Percentiles rank a stretch among this genome's conserved stretches.
These are phyloP conservation scores for Citrus sp. DNA, from an alignment of 345 rosid species.

Conservation along the genomic window DNA sequence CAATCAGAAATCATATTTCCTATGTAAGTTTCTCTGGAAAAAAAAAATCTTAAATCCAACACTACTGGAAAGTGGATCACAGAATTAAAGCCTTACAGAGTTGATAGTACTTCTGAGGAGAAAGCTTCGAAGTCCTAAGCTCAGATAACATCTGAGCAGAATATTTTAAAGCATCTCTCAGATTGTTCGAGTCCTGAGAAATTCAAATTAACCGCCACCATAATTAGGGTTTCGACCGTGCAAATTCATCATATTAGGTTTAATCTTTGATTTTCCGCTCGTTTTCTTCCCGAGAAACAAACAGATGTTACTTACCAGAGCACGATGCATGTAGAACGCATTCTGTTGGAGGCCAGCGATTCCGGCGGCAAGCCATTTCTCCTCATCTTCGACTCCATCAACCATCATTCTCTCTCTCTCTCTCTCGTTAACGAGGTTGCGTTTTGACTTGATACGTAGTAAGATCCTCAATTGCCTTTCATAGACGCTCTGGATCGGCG, in stretches of 20 bases:
- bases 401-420: constrained; percentile 57
- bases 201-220: not conserved
- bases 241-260: constrained; percentile 27
- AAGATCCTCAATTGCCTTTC: constrained; percentile 28
- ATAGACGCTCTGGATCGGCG: constrained; percentile 15
- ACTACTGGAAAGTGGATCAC: constrained; percentile 21
- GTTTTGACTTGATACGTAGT: constrained; percentile 28
- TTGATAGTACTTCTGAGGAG: constrained; percentile 93
- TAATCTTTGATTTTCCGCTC: not conserved
- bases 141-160: constrained; percentile 99
- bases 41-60: not conserved
- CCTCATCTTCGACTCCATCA: constrained; percentile 89
- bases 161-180: constrained; percentile 92
- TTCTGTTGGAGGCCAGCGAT: constrained; percentile 95
- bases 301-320: constrained; percentile 53
- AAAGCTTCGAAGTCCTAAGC: constrained; percentile 95
- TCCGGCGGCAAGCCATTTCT: constrained; percentile 95
- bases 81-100: constrained; percentile 57
- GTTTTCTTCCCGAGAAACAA: constrained; percentile 18
- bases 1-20: not conserved
- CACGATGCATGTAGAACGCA: constrained; percentile 98
- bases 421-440: constrained; percentile 24
- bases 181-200: constrained; percentile 85
- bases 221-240: not conserved
- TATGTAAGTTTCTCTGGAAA: not conserved